Conservation (phyloP, 306 rosid species). For the Biancaea sappan region DNA sequence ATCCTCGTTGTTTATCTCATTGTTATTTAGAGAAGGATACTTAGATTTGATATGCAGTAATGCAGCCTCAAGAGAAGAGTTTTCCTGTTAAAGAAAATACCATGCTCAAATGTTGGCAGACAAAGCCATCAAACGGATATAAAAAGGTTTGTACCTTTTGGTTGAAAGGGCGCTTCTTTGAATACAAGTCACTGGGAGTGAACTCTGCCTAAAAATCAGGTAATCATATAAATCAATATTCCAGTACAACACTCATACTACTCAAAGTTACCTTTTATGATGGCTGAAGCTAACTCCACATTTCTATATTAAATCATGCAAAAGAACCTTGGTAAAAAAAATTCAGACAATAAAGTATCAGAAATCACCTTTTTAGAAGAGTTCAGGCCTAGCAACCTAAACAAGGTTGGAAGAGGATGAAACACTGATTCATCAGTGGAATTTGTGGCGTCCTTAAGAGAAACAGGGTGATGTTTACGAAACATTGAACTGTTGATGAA, state of each 20-base stretch:
- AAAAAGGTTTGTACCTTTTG: constrained; percentile 47
- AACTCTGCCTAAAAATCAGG: constrained; percentile 71
- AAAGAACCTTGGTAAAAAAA: not conserved
- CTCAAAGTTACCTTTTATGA: constrained; percentile 16
- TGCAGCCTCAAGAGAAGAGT: constrained; percentile 53
- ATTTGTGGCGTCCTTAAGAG: constrained; percentile 70
- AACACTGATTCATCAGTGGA: constrained; percentile 71
- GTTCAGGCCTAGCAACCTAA: constrained; percentile 73
- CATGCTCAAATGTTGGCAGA: constrained; percentile 16
- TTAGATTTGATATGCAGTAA: constrained; percentile 44
- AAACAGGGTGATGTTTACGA: constrained; percentile 63
- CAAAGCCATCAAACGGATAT: constrained; percentile 9
- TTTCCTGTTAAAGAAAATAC: constrained; percentile 45
- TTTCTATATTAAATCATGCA: not conserved
- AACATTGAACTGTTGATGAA: constrained; percentile 74
- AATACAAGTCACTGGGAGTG: constrained; percentile 76
- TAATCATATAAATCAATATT: constrained; percentile 24
- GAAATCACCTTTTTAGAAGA: constrained; percentile 76
- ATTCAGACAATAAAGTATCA: not conserved
- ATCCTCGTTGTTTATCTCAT: constrained; percentile 60
- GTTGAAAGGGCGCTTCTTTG: constrained; percentile 75
- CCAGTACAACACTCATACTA: constrained; percentile 20
- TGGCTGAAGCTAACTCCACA: constrained; percentile 18
- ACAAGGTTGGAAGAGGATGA: constrained; percentile 86
- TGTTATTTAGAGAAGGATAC: constrained; percentile 57